Evolutionary conservation across 345 rosid species (phyloP).

Genomic region (Orychophragmus violaceus): DNA sequence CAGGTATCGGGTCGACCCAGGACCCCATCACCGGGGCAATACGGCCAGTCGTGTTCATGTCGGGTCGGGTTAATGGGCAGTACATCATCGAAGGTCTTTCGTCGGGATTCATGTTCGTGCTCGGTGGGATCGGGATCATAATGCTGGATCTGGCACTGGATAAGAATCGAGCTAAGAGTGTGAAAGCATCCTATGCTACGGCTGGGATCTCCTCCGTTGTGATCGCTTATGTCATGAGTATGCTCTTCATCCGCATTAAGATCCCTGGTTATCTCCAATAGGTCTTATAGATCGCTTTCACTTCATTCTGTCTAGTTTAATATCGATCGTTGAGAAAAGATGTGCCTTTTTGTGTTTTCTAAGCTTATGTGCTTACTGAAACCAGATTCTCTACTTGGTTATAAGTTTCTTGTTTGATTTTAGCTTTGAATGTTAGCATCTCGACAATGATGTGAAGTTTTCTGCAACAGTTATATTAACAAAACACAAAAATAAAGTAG

Average conservation of each 20-base stretch:
- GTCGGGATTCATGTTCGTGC: conserved; percentile 90
- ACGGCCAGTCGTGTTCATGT: conserved; percentile 82
- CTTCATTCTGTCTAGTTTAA: background rate
- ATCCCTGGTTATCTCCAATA: conserved; percentile 80
- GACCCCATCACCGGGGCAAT: conserved; percentile 81
- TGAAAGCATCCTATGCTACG: conserved; percentile 69
- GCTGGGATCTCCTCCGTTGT: conserved; percentile 72
- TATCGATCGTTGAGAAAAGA: background rate
- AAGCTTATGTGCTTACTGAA: background rate
- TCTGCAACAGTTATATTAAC: no score
- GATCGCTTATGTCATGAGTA: conserved; percentile 79
- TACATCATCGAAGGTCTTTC: conserved; percentile 97
- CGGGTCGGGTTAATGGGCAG: conserved; percentile 92
- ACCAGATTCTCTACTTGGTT: background rate
- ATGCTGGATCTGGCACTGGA: conserved; percentile 85
- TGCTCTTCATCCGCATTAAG: conserved; percentile 94
- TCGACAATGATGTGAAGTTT: background rate
- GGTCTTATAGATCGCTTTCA: background rate
- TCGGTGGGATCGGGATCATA: conserved; percentile 82
- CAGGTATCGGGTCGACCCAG: conserved; percentile 92
- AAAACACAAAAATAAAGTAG: background rate
- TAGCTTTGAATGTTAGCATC: background rate
- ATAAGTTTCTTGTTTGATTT: conserved; percentile 6
- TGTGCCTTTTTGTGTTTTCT: background rate
- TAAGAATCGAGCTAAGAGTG: conserved; percentile 72